A percentile compares a stretch with the other conserved stretches of the same genome.
Conservation (phyloP, 2,329 filamentous ascomycete species). For the Xylaria sp. region DNA sequence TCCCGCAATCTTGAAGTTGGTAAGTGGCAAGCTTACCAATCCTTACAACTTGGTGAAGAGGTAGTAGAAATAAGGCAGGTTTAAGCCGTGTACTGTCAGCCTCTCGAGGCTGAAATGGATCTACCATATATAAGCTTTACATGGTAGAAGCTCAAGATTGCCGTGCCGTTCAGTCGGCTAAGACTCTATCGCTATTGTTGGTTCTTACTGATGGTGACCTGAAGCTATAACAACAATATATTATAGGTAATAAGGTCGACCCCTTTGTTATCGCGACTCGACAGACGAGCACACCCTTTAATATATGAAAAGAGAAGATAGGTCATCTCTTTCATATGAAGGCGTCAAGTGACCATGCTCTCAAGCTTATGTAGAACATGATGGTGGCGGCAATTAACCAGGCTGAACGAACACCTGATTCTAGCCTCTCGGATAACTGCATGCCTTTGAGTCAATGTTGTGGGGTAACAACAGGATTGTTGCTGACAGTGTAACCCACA, state of each 20-base stretch:
- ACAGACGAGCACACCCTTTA: constrained; percentile 12
- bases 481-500: constrained; percentile 20
- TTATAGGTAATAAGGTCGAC: constrained; percentile 14
- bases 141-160: constrained; percentile 8
- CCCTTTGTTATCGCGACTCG: constrained; percentile 5
- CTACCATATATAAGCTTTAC: background rate
- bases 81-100: background rate
- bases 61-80: background rate
- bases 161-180: background rate
- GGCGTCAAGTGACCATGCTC: constrained; percentile 29
- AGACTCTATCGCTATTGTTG: constrained; percentile 4
- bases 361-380: background rate
- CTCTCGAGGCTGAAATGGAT: background rate
- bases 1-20: background rate
- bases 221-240: constrained; percentile 7
- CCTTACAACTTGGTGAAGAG: background rate
- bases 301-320: constrained; percentile 19
- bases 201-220: background rate
- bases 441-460: background rate
- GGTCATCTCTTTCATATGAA: constrained; percentile 26
- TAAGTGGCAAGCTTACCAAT: constrained; percentile 18
- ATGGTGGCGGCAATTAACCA: background rate
- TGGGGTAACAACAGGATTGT: constrained; percentile 2
- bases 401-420: constrained; percentile 7
- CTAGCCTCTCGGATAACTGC: constrained; percentile 13